Evolutionary conservation across 2,329 filamentous ascomycete genomes (phyloP).

Genomic region (Zymoseptoria crescenta): DNA sequence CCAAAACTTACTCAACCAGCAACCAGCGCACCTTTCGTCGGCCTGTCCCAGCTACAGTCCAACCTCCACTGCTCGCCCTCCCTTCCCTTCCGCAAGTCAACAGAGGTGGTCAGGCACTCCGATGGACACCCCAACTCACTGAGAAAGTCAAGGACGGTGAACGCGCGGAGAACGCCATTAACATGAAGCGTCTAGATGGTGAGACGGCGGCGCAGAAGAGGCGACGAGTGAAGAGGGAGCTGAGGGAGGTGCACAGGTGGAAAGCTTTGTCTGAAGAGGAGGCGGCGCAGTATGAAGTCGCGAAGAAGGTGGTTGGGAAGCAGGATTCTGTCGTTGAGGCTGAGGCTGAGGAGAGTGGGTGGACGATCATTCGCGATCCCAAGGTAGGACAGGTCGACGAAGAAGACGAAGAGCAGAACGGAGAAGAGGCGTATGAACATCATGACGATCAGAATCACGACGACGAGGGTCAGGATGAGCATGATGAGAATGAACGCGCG

Average conservation of each 20-base stretch:
- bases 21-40: background rate
- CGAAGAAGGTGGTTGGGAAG: background rate
- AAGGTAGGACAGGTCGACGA: background rate
- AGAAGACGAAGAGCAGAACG: background rate
- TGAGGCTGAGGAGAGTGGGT: background rate
- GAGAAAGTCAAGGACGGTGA: background rate
- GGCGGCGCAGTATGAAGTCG: background rate
- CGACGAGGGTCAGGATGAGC: background rate
- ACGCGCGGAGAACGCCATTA: background rate
- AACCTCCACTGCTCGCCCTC: background rate
- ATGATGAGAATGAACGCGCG: background rate
- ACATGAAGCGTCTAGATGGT: background rate
- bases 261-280: background rate
- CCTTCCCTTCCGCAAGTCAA: constrained; percentile 2
- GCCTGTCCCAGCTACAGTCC: background rate
- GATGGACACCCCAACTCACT: constrained; percentile 2
- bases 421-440: background rate
- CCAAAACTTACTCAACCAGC: background rate
- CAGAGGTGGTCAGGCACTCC: constrained; percentile 6
- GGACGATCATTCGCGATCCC: background rate
- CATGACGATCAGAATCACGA: background rate
- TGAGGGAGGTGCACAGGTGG: background rate
- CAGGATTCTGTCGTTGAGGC: background rate
- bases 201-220: background rate
- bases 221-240: background rate